A percentile compares a stretch with the other conserved stretches of the same genome.
phyloP scores from a whole-genome alignment of 2,329 filamentous ascomycete species.

The Plectosphaerella plurivora region DNA sequence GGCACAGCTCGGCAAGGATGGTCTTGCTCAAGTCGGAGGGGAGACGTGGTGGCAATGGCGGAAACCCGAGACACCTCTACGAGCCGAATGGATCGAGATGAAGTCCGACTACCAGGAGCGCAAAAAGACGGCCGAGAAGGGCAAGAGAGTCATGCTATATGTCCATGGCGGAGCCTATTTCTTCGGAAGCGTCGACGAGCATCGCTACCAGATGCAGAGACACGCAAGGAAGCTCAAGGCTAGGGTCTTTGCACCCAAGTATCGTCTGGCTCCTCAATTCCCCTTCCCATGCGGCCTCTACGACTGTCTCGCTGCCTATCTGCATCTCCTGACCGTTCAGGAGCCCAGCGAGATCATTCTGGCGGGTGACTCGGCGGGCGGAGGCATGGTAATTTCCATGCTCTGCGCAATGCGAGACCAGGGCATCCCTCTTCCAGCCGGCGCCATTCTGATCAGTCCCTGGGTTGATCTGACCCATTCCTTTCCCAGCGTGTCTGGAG shows the following conservation, averaged over 20 bases:
- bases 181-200: slow-evolving; percentile 92
- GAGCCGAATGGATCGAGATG: slow-evolving; percentile 97
- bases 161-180: slow-evolving; percentile 93
- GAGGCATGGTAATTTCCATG: slow-evolving; percentile 80
- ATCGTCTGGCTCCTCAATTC: slow-evolving; percentile 87
- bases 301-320: slow-evolving; percentile 84
- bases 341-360: slow-evolving; percentile 79
- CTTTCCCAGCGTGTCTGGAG: slow-evolving; percentile 79
- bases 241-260: slow-evolving; percentile 79
- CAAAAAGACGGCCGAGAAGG: slow-evolving; percentile 53
- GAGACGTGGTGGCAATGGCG: slow-evolving; percentile 89
- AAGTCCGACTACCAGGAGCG: slow-evolving; percentile 71
- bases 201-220: slow-evolving; percentile 96
- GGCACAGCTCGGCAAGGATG: slow-evolving; percentile 72
- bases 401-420: slow-evolving; percentile 79
- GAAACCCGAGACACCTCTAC: slow-evolving; percentile 58
- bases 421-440: slow-evolving; percentile 78
- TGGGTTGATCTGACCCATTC: slow-evolving; percentile 97
- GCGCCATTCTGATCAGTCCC: slow-evolving; percentile 84
- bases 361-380: slow-evolving; percentile 90
- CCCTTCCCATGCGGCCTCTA: slow-evolving; percentile 92
- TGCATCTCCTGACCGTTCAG: slow-evolving; percentile 73
- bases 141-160: slow-evolving; percentile 83
- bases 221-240: slow-evolving; percentile 93
- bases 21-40: slow-evolving; percentile 73